phyloP scores from a whole-genome alignment of 176 grass and related monocot genomes.

The Aegilops tauschii region DNA sequence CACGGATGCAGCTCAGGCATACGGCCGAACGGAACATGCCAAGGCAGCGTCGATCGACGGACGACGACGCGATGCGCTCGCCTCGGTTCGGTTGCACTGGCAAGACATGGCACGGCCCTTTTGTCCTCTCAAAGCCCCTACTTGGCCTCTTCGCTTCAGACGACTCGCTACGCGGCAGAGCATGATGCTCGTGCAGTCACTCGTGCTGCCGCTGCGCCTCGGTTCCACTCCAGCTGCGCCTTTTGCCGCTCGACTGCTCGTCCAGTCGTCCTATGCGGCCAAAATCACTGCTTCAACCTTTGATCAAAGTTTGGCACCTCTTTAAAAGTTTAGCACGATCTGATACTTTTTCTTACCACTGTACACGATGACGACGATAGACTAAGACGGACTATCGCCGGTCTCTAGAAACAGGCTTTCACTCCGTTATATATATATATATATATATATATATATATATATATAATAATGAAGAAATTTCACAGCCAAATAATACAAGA shows the following conservation, averaged over 20 bases:
- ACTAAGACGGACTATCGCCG: too few species aligned
- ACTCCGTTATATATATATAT: too few species aligned
- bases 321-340: too few species aligned
- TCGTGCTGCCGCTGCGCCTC: background rate
- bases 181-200: background rate
- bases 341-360: too few species aligned
- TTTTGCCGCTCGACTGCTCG: background rate
- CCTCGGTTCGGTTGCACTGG: background rate
- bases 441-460: too few species aligned
- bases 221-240: background rate
- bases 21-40: conserved; percentile 9
- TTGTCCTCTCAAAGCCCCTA: background rate
- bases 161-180: background rate
- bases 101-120: background rate
- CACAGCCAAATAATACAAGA: too few species aligned
- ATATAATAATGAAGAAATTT: too few species aligned
- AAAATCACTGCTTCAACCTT: too few species aligned
- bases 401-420: too few species aligned
- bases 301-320: too few species aligned
- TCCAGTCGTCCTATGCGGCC: too few species aligned
- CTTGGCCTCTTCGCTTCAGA: background rate
- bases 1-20: background rate
- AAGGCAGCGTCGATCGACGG: background rate
- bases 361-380: too few species aligned
- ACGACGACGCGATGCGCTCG: background rate